Evolutionary conservation across 768 basidiomycete genomes (phyloP), one percentile per base, ranked within the genome.

Genomic region (Suillus bovinus): DNA sequence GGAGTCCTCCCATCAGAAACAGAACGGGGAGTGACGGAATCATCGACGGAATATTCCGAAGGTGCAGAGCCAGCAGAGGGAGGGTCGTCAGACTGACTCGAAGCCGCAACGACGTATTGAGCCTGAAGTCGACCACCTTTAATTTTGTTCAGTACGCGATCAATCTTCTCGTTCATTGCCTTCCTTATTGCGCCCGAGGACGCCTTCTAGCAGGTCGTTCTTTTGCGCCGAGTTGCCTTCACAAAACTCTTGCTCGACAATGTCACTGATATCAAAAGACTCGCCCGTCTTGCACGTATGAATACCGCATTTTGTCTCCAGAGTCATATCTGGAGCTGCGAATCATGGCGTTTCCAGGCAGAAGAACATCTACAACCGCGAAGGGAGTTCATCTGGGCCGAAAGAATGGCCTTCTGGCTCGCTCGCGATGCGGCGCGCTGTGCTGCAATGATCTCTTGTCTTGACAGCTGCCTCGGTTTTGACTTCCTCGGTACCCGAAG

Each of bases 251-350:
- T 92, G 86, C 71, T 96, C 94, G 53, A 98, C 84, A 56, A 97
- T 89, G 65, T 96, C 90, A 69, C 93, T 94, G 72, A 99, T 94
- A 73, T 99, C 96, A 69, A 88, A 91, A 0, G 90, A 90, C 76
- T 93, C 93, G 3, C 95, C n/a, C 96, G 64, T 95, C 93, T 64
- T 94, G 89, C 46, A 98, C 90, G 72, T 94, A 98, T 42, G 96
- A 97, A 73, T 99, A 99, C 0, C 96, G 88, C 77, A 94, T 89
- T 52, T 81, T 79, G 65, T 93, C 90, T 46, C 83, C 85, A 6
- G 76, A 71, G 24, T 93, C 85, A 65, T 88, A 86, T 8, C 93
- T 81, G 7, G 91, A 87, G 68, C 93, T 95, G 34, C 96, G 89
- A 11, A 99, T 81, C 70, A 92, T 86, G 0, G 87, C 91, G 63